These are phyloP conservation scores for Quercus phellos DNA, from an alignment of 331 rosid genomes.

Conservation along the genomic window DNA sequence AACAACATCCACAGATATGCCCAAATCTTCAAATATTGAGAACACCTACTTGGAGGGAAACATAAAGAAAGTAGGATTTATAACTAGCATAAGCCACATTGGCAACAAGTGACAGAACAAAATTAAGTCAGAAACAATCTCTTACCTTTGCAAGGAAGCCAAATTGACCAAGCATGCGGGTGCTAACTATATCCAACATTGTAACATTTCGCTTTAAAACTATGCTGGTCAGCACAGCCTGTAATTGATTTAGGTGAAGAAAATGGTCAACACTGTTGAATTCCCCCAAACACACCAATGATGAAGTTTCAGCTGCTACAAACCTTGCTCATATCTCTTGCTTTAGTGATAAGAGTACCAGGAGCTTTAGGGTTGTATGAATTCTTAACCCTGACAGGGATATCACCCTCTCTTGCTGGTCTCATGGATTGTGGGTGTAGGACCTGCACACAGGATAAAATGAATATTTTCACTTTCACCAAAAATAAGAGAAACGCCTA, in stretches of 20 bases:
- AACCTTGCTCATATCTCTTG: conserved; percentile 91
- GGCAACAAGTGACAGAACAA: neutral
- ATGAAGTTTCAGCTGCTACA: conserved; percentile 21
- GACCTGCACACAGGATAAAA: conserved; percentile 50
- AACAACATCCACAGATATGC: conserved; percentile 93
- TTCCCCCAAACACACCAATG: conserved; percentile 9
- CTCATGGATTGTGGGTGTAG: conserved; percentile 98
- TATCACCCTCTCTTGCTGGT: conserved; percentile 94
- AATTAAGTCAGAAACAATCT: neutral
- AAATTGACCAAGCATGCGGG: conserved; percentile 94
- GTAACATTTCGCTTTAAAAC: conserved; percentile 90
- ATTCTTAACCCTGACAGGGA: conserved; percentile 95
- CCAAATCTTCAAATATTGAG: conserved; percentile 85
- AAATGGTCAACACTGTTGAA: conserved; percentile 11
- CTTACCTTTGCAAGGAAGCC: conserved; percentile 96
- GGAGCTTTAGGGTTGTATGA: conserved; percentile 94
- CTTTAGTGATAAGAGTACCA: conserved; percentile 78
- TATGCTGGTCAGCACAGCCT: conserved; percentile 91
- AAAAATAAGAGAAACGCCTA: neutral
- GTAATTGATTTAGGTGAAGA: conserved; percentile 29
- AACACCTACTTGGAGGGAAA: conserved; percentile 54
- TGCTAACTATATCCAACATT: conserved; percentile 96
- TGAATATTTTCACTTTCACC: neutral
- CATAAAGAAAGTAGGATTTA: neutral
- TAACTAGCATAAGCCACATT: conserved; percentile 2